Evolutionary conservation across 108 stramenopile genomes (phyloP).

Genomic region (Epipyxis sp.): DNA sequence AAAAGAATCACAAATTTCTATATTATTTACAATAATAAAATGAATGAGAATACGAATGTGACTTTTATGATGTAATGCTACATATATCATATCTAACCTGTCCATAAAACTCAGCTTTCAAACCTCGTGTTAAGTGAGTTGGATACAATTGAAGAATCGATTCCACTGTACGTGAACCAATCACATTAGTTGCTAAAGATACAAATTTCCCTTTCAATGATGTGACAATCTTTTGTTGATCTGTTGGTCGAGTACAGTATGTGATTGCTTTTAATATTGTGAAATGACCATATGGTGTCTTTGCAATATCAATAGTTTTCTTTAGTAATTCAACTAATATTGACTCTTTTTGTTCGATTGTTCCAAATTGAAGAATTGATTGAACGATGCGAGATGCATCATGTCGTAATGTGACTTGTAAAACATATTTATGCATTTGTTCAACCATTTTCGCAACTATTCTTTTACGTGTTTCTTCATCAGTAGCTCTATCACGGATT

Average conservation of each 20-base stretch:
- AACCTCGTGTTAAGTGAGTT: constrained; percentile 56
- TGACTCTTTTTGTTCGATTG: constrained; percentile 27
- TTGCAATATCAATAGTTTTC: constrained; percentile 68
- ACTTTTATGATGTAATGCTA: no score
- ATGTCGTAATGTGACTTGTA: constrained; percentile 73
- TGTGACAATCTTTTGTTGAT: constrained; percentile 58
- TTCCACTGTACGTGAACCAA: constrained; percentile 76
- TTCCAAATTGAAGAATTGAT: constrained; percentile 77
- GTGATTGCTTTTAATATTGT: constrained; percentile 79
- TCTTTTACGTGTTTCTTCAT: constrained; percentile 34
- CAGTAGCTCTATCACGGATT: constrained; percentile 28
- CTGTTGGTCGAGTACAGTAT: constrained; percentile 58
- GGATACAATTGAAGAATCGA: constrained; percentile 69
- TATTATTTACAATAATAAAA: not conserved
- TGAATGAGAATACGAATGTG: not conserved
- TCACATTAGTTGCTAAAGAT: constrained; percentile 77
- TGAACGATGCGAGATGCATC: constrained; percentile 83
- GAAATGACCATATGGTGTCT: constrained; percentile 86
- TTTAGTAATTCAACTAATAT: constrained; percentile 41
- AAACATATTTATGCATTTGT: constrained; percentile 45
- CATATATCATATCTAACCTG: constrained; percentile 73
- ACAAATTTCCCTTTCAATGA: constrained; percentile 70
- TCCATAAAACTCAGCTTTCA: constrained; percentile 82
- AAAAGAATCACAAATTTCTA: constrained; percentile 37
- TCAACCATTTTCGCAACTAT: constrained; percentile 42